These are phyloP conservation scores for Penicillium salamii DNA, from an alignment of 495 filamentous ascomycete genomes.

Conservation along the genomic window DNA sequence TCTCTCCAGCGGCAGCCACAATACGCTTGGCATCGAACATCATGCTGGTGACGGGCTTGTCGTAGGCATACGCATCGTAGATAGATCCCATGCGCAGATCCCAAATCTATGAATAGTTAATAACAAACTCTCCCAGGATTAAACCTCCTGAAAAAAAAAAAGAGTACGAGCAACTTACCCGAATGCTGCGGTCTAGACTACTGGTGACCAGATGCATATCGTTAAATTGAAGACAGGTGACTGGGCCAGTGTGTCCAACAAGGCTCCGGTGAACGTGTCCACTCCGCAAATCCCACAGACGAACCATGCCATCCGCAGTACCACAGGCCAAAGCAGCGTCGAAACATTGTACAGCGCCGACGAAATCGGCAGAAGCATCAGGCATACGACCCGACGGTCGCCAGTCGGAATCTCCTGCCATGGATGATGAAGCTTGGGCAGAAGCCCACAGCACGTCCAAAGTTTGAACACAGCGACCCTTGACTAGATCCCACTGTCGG, in stretches of 20 bases:
- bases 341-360: conserved; percentile 93
- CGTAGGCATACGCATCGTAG: conserved; percentile 93
- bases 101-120: conserved; percentile 72
- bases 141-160: neutral
- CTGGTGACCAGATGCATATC: conserved; percentile 94
- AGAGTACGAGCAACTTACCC: conserved; percentile 58
- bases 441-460: conserved; percentile 99
- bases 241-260: conserved; percentile 93
- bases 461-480: conserved; percentile 94
- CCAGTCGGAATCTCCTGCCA: conserved; percentile 55
- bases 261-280: conserved; percentile 95
- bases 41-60: conserved; percentile 92
- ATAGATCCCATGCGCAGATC: conserved; percentile 96
- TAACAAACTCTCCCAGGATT: neutral
- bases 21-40: conserved; percentile 95
- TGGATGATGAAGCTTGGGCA: conserved; percentile 75
- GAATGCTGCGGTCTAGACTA: conserved; percentile 87
- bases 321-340: conserved; percentile 97
- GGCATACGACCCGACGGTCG: conserved; percentile 56
- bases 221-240: conserved; percentile 95
- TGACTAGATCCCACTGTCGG: conserved; percentile 95
- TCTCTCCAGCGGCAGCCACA: conserved; percentile 84
- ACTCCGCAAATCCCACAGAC: conserved; percentile 94
- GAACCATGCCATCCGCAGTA: conserved; percentile 96
- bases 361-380: conserved; percentile 80